A percentile compares a stretch with the other conserved stretches of the same genome.
phyloP scores from a whole-genome alignment of 345 rosid species.

The Eucalyptus polyanthemos region DNA sequence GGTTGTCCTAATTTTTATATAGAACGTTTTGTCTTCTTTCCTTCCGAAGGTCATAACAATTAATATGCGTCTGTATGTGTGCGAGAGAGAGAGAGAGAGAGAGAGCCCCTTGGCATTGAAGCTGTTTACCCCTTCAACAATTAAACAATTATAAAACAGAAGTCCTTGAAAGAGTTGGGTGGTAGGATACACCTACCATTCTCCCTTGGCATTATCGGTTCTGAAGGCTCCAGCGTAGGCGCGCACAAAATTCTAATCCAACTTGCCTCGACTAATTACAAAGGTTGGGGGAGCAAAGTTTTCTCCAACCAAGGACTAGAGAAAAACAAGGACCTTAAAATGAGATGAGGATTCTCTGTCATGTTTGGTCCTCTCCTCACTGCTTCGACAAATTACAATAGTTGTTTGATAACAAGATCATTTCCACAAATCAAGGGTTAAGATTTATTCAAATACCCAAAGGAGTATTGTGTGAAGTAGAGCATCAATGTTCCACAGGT shows the following conservation, averaged over 20 bases:
- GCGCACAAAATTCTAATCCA: too few relatives aligned
- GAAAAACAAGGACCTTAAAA: too few relatives aligned
- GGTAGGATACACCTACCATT: too few relatives aligned
- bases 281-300: too few relatives aligned
- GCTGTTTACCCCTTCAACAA: neutral
- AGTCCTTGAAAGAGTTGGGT: too few relatives aligned
- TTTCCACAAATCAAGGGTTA: neutral
- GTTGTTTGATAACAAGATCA: neutral
- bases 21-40: neutral
- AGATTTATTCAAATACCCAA: neutral
- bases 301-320: too few relatives aligned
- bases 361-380: neutral
- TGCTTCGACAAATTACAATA: neutral
- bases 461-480: neutral
- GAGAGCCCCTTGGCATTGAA: neutral
- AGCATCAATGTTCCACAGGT: neutral
- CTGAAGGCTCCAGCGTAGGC: too few relatives aligned
- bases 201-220: too few relatives aligned
- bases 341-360: neutral
- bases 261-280: too few relatives aligned
- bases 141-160: neutral
- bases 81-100: neutral
- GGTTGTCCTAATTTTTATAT: neutral
- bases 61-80: neutral
- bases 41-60: neutral